phyloP scores from a whole-genome alignment of 116 monocot genomes.

The Phalaenopsis hybrid region DNA sequence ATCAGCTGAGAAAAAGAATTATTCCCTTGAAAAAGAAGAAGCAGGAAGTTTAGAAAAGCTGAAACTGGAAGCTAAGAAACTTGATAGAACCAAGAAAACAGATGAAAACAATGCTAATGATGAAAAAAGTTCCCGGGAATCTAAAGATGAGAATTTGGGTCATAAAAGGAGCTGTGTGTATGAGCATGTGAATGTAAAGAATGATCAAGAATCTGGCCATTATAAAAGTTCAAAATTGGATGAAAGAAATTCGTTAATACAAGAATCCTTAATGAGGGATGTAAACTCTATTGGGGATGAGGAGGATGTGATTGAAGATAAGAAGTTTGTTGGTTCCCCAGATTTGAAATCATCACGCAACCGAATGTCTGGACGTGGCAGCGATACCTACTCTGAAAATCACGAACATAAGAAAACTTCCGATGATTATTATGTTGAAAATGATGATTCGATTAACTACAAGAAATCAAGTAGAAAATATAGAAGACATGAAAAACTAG shows the following conservation, averaged over 20 bases:
- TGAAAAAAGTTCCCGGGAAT: conserved; percentile 22
- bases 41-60: conserved; percentile 26
- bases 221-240: conserved; percentile 52
- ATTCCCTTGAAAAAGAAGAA: conserved; percentile 13
- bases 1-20: conserved; percentile 31
- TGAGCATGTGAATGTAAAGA: conserved; percentile 28
- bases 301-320: conserved; percentile 20
- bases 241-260: conserved; percentile 15
- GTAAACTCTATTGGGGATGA: conserved; percentile 13
- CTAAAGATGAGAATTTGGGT: neutral
- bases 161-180: conserved; percentile 25
- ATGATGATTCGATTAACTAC: conserved; percentile 25
- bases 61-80: conserved; percentile 21
- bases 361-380: neutral
- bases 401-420: conserved; percentile 20
- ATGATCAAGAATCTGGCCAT: conserved; percentile 19
- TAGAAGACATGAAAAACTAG: conserved; percentile 29
- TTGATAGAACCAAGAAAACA: conserved; percentile 20
- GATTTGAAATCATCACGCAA: conserved; percentile 19
- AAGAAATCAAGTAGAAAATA: conserved; percentile 35
- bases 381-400: neutral
- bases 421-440: conserved; percentile 8
- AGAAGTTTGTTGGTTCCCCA: conserved; percentile 23
- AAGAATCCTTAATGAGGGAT: conserved; percentile 19
- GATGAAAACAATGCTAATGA: conserved; percentile 30